Base-by-base conservation (phyloP, 2,329 filamentous ascomycete genomes). In the Trichoderma gracile region DNA sequence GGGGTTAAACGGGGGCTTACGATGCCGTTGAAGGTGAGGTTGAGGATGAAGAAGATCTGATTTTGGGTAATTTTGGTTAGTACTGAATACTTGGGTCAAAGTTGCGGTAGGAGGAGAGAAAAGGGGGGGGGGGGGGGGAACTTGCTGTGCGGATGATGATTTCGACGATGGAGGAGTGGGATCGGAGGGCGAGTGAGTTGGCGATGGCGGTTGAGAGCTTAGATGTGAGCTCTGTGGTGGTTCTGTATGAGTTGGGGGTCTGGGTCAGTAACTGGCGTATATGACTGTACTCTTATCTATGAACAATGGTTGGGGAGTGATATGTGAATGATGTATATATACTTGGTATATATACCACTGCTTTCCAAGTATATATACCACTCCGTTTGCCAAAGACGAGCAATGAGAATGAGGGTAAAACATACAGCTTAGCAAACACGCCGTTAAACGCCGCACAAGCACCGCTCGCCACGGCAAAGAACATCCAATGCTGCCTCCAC, bases 371-470 rank as follows among this genome's bases (percentile, higher is more conserved):
- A 27, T 27, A 27, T 3, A 27, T 27, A 27, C 25, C 25, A 27
- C 25, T 27, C 4, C 25, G n/a, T n/a, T n/a, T n/a, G n/a, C n/a
- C n/a, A n/a, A 6, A 19, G 23, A 1, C 9, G 3, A n/a, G 25
- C n/a, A 33, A 2, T 19, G 38, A 19, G 6, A 50, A n/a, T 19
- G 17, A 14, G 10, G n/a, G 21, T 21, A 46, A 30, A 46, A 81
- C 86, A 72, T 78, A 91, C 89, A 95, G 79, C 77, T 94, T 95
- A 0, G 91, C 91, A 79, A 94, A 93, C 5, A 91, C 88, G 65
- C 91, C 91, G 71, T 95, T 95, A 69, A 91, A 88, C 23, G 91
- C 90, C 38, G 91, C 91, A 72, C 90, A 93, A 60, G 85, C 87
- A 67, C 91, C 91, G 72, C 89, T 92, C 55, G 88, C 86, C 47